These are phyloP conservation scores for Vachellia pachyceras DNA, from an alignment of 306 rosid genomes.

Conservation along the genomic window DNA sequence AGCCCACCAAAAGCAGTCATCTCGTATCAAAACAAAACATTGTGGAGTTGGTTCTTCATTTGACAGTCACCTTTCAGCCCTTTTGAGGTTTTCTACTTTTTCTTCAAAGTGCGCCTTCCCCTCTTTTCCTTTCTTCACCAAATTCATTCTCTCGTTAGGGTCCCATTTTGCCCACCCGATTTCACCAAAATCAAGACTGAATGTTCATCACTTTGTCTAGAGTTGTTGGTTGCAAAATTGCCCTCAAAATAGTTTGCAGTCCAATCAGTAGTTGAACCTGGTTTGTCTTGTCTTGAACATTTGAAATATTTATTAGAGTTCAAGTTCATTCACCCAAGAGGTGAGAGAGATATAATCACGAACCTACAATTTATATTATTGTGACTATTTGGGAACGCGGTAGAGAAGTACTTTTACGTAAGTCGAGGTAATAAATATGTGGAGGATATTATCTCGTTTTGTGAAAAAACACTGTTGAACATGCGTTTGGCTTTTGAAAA, in stretches of 20 bases:
- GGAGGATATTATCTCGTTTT: no score
- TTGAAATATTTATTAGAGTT: background rate
- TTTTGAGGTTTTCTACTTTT: conserved; percentile 66
- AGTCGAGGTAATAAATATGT: no score
- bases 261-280: conserved; percentile 33
- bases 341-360: background rate
- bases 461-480: no score
- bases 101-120: conserved; percentile 53
- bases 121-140: conserved; percentile 48
- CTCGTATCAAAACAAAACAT: conserved; percentile 48
- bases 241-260: background rate
- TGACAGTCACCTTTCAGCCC: conserved; percentile 84
- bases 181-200: conserved; percentile 32
- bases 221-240: conserved; percentile 38
- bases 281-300: conserved; percentile 18
- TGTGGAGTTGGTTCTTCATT: conserved; percentile 45
- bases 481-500: no score
- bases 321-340: background rate
- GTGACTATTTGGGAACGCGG: no score
- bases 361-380: background rate
- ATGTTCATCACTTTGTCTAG: conserved; percentile 16
- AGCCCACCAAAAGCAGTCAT: conserved; percentile 66
- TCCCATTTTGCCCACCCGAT: conserved; percentile 19
- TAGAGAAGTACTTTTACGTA: no score
- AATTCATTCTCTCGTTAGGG: conserved; percentile 28